phyloP scores from a whole-genome alignment of 2,329 filamentous ascomycete genomes.

The Plenodomus biglobosus region DNA sequence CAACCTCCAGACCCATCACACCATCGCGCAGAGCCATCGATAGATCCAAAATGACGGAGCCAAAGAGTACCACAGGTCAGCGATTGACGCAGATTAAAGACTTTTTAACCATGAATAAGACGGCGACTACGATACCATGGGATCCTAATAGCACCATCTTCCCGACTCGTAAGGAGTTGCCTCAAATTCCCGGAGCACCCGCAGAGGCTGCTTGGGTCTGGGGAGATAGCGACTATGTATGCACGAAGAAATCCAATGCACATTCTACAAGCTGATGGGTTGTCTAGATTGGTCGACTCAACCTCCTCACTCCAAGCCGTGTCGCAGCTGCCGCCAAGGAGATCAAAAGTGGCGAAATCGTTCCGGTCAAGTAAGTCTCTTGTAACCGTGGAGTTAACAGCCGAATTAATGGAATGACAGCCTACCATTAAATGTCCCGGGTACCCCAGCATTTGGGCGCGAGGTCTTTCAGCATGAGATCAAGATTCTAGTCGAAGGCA shows the following conservation, averaged over 20 bases:
- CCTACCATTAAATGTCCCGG: slow-evolving; percentile 56
- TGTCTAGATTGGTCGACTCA: slow-evolving; percentile 52
- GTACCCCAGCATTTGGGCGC: slow-evolving; percentile 56
- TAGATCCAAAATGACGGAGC: slow-evolving; percentile 31
- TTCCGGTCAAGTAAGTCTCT: slow-evolving; percentile 53
- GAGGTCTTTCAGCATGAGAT: slow-evolving; percentile 59
- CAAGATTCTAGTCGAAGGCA: slow-evolving; percentile 44
- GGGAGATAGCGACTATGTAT: slow-evolving; percentile 58
- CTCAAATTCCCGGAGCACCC: slow-evolving; percentile 55
- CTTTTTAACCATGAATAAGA: slow-evolving; percentile 50
- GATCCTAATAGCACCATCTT: slow-evolving; percentile 57
- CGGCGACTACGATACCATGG: slow-evolving; percentile 54
- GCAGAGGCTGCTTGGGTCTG: slow-evolving; percentile 62
- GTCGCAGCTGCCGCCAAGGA: slow-evolving; percentile 57
- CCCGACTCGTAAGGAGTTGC: slow-evolving; percentile 57
- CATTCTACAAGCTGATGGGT: neutral
- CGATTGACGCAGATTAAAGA: slow-evolving; percentile 50
- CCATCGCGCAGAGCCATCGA: neutral
- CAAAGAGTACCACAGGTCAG: slow-evolving; percentile 35
- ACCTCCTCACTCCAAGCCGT: slow-evolving; percentile 58
- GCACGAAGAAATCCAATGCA: neutral
- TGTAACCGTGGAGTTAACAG: neutral
- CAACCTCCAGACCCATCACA: too few species aligned
- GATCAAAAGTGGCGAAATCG: slow-evolving; percentile 58
- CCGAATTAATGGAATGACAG: slow-evolving; percentile 29